These are phyloP conservation scores for Dianthus caryophyllus DNA, from an alignment of 148 eudicot genomes.

Conservation along the genomic window DNA sequence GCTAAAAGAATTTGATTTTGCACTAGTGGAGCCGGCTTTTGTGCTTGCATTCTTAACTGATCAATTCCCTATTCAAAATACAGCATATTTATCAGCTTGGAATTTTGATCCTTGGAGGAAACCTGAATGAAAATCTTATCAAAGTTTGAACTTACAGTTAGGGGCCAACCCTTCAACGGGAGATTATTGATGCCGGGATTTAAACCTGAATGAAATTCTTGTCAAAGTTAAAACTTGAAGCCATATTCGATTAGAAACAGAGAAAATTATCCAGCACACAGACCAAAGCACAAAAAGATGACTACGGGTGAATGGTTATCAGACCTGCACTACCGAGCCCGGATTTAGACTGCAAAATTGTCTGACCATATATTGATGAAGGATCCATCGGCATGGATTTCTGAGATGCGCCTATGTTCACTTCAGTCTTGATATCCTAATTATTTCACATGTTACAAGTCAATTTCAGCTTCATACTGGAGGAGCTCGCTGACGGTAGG, in stretches of 20 bases:
- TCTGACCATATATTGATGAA: conserved; percentile 90
- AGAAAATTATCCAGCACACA: not conserved
- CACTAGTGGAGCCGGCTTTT: conserved; percentile 54
- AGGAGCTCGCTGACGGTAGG: not conserved
- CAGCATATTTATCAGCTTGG: not conserved
- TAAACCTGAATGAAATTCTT: conserved; percentile 38
- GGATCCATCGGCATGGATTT: conserved; percentile 90
- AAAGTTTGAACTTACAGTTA: conserved; percentile 57
- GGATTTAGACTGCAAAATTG: conserved; percentile 87
- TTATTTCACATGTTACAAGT: conserved; percentile 9
- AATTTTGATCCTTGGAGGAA: too few species aligned
- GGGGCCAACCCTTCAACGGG: conserved; percentile 98
- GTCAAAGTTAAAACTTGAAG: conserved; percentile 6
- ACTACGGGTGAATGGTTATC: not conserved
- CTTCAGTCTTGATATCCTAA: conserved; percentile 82
- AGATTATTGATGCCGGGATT: conserved; percentile 70
- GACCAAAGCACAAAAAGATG: not conserved
- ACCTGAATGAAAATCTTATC: too few species aligned
- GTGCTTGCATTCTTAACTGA: conserved; percentile 74
- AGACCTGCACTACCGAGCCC: conserved; percentile 86
- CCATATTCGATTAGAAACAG: not conserved
- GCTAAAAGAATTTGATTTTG: conserved; percentile 84
- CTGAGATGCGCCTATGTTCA: conserved; percentile 62
- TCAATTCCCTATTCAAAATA: conserved; percentile 65
- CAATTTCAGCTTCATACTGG: not conserved